Evolutionary conservation across 257 asterid genomes (phyloP).

Genomic region (Ehretia macrophylla): DNA sequence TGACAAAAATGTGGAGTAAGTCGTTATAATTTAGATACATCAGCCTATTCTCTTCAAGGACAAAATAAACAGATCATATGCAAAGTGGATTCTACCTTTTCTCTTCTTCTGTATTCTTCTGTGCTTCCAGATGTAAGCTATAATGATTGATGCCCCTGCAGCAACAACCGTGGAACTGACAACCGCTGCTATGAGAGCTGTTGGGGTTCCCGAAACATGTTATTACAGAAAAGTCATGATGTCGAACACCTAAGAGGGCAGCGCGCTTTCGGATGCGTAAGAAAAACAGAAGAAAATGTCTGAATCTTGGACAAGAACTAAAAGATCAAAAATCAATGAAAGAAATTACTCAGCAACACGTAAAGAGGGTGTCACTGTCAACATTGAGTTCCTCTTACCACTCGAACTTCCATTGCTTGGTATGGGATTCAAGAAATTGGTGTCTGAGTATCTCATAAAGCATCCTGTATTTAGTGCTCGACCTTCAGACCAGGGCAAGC

Average conservation of each 20-base stretch:
- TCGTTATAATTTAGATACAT: too few relatives aligned
- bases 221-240: too few relatives aligned
- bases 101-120: slow-evolving; percentile 9
- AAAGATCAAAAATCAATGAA: too few relatives aligned
- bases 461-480: slow-evolving; percentile 65
- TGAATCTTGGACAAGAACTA: too few relatives aligned
- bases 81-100: not conserved
- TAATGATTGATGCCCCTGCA: slow-evolving; percentile 2
- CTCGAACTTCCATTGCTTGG: slow-evolving; percentile 16
- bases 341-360: too few relatives aligned
- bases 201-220: not conserved
- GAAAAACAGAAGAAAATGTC: too few relatives aligned
- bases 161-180: not conserved
- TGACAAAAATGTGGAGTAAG: too few relatives aligned
- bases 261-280: too few relatives aligned
- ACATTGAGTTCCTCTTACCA: slow-evolving; percentile 13
- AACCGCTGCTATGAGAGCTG: not conserved
- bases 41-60: too few relatives aligned
- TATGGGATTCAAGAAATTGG: slow-evolving; percentile 51
- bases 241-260: too few relatives aligned
- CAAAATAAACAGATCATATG: not conserved
- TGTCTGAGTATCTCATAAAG: slow-evolving; percentile 58
- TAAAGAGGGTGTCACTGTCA: too few relatives aligned
- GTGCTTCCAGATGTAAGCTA: slow-evolving; percentile 2
- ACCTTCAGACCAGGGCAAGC: slow-evolving; percentile 65